These are phyloP conservation scores for Cutaneotrichosporon sp. DNA, from an alignment of 1,284 basidiomycete species.

Conservation along the genomic window DNA sequence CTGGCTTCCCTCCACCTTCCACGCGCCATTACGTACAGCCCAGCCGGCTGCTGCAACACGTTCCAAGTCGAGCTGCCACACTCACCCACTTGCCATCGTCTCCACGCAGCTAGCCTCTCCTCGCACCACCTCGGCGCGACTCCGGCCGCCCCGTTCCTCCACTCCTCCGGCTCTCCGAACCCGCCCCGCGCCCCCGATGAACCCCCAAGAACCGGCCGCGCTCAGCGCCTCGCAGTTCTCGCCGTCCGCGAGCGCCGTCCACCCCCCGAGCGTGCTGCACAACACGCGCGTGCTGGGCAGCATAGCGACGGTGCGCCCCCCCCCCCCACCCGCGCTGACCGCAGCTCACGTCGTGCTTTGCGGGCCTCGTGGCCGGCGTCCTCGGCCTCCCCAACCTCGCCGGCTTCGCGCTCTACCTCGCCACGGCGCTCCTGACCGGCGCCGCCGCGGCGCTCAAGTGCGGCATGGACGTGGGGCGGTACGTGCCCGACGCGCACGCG, in stretches of 20 bases:
- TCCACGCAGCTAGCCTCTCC: too few species aligned
- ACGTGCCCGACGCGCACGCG: constrained; percentile 39
- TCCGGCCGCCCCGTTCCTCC: too few species aligned
- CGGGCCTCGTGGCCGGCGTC: constrained; percentile 80
- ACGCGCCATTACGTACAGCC: too few species aligned
- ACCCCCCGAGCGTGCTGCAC: constrained; percentile 68
- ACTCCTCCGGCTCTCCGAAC: too few species aligned
- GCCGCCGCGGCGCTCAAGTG: constrained; percentile 71
- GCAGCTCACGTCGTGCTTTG: constrained; percentile 70
- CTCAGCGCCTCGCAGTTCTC: constrained; percentile 36
- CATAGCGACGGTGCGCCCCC: constrained; percentile 39
- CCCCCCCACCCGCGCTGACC: constrained; percentile 36
- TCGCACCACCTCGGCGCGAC: too few species aligned
- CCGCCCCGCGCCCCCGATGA: too few species aligned
- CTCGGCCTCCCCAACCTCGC: constrained; percentile 78
- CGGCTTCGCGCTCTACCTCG: constrained; percentile 76
- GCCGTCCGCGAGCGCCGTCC: constrained; percentile 56
- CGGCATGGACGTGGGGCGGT: constrained; percentile 55
- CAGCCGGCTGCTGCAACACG: too few species aligned
- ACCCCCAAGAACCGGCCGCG: constrained; percentile 30
- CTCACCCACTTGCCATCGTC: too few species aligned
- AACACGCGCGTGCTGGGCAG: constrained; percentile 63
- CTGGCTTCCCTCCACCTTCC: too few species aligned
- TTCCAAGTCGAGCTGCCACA: too few species aligned
- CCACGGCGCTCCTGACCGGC: constrained; percentile 67